phyloP scores from a whole-genome alignment of 805 yeast species.

The Metschnikowia noctiluminum region DNA sequence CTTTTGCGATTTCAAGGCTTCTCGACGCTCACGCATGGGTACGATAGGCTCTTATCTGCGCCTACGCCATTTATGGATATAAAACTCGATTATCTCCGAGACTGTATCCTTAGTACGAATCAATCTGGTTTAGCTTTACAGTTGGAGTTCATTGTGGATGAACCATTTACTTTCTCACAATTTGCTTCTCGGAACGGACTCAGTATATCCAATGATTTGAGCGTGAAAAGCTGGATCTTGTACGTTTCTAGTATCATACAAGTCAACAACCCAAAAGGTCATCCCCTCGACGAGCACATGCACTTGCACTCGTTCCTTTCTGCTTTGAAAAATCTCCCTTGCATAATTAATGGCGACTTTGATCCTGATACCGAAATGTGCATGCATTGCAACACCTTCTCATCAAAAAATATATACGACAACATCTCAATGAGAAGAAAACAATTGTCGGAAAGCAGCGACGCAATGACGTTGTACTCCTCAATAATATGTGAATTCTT shows the following conservation, averaged over 20 bases:
- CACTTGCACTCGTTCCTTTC: conserved; percentile 31
- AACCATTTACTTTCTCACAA: not conserved
- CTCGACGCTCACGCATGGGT: not conserved
- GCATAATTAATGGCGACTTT: conserved; percentile 38
- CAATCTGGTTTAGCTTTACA: conserved; percentile 1
- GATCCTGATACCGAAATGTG: conserved; percentile 33
- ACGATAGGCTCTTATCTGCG: not conserved
- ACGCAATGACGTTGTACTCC: conserved; percentile 23
- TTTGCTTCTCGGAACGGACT: conserved; percentile 1
- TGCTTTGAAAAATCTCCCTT: conserved; percentile 41
- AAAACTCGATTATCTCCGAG: conserved; percentile 12
- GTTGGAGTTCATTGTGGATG: conserved; percentile 10
- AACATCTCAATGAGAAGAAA: conserved; percentile 23
- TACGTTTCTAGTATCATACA: conserved; percentile 15
- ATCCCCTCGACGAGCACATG: conserved; percentile 5
- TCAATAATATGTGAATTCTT: conserved; percentile 22
- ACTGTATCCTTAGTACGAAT: not conserved
- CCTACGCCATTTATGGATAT: conserved; percentile 12
- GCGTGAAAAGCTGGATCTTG: conserved; percentile 22
- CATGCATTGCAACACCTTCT: conserved; percentile 32
- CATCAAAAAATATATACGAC: conserved; percentile 25
- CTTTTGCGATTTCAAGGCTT: not conserved
- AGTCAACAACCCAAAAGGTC: not conserved
- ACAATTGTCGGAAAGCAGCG: conserved; percentile 20
- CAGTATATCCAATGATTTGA: not conserved